Evolutionary conservation across 202 grass and related monocot species (phyloP).

Genomic region (Sporobolus alterniflorus): DNA sequence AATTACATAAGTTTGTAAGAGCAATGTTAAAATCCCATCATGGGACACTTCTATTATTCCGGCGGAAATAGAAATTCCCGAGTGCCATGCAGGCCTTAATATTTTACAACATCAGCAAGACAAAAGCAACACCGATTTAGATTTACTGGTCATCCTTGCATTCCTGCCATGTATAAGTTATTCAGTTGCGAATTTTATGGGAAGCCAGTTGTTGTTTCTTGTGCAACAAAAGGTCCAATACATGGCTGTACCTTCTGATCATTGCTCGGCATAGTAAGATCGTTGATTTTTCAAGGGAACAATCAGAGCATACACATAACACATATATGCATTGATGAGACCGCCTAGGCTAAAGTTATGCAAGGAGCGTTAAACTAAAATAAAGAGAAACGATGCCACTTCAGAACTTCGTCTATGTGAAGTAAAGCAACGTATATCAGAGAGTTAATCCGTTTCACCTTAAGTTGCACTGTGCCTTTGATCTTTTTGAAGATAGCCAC

Average conservation of each 20-base stretch:
- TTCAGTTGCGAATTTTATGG: background rate
- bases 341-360: slow-evolving; percentile 8
- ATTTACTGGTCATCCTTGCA: background rate
- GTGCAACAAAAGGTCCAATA: background rate
- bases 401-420: background rate
- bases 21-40: background rate
- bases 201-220: background rate
- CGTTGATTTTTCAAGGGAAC: slow-evolving; percentile 9
- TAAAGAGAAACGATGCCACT: background rate
- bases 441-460: background rate
- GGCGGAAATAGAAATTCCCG: background rate
- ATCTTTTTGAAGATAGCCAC: slow-evolving; percentile 47
- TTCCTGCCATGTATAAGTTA: background rate
- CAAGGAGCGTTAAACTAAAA: too few species aligned
- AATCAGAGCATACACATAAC: slow-evolving; percentile 8
- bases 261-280: background rate
- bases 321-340: slow-evolving; percentile 13
- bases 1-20: background rate
- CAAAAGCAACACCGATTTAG: background rate
- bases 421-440: background rate
- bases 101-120: background rate
- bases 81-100: background rate
- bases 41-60: too few species aligned
- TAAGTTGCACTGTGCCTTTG: slow-evolving; percentile 15
- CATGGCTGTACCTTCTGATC: slow-evolving; percentile 8